Evolutionary conservation across 352 stramenopile species (phyloP), one percentile per base, ranked within the genome.

Genomic region (Phytophthora pistaciae): DNA sequence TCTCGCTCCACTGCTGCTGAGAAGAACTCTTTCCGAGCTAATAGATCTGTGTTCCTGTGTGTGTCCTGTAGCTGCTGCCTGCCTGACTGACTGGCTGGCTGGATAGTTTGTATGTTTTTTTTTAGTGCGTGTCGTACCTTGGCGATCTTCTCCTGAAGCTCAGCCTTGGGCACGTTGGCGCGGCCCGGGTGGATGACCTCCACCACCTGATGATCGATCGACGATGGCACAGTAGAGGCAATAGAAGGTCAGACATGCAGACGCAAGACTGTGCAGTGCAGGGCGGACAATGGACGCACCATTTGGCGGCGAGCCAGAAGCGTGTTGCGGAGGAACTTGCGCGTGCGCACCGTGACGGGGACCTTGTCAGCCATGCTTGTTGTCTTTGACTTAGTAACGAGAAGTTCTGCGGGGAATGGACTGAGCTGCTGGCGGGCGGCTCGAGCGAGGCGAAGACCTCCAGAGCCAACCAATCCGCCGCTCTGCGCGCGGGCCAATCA

Each of bases 281-380:
- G 38, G 36, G 13, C 13, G 13, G 18, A 5, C 38, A 44, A 44
- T 25, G 27, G 29, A 72, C 78, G 79, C 94, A 99, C 91, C 87
- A 99, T 98, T 95, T 99, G 98, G 80, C 96, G 97, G 80, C 98
- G 89, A 69, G 94, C 86, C 66, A 99, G 88, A 70, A 99, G 95
- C 59, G 94, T 92, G 92, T 99, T 99, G 79, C 94, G 89, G 75
- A 99, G 95, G 88, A 99, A 99, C 92, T 99, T 99, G 83, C 98
- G 96, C 75, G 97, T 99, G 84, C 98, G 97, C 74, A 99, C 97
- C 67, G 98, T 98, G 78, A 99, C 97, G 77, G 96, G 91, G 79
- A 89, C 83, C 83, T 96, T 95, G 78, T 96, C 91, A 91, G 91
- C 84, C 92, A 97, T 98, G 78, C 84, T 95, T 74, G 63, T 75